These are phyloP conservation scores for Stephanodiscus triporus DNA, from an alignment of 108 stramenopile species.

Conservation along the genomic window DNA sequence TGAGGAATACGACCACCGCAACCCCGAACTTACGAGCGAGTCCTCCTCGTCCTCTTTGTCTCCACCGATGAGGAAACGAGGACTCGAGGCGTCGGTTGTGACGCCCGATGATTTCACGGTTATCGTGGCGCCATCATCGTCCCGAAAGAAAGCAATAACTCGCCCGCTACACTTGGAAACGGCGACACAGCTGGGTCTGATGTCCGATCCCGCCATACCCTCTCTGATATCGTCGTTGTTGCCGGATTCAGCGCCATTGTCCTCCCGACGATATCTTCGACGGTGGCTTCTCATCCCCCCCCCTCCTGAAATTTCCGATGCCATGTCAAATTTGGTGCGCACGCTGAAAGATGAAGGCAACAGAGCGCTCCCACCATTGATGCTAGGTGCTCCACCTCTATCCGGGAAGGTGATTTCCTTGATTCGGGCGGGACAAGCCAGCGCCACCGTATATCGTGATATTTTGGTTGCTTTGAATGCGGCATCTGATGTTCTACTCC, in stretches of 20 bases:
- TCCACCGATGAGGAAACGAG: slow-evolving; percentile 16
- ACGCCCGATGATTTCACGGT: slow-evolving; percentile 37
- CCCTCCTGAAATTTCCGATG: slow-evolving; percentile 67
- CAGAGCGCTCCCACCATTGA: slow-evolving; percentile 23
- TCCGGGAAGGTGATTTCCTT: slow-evolving; percentile 73
- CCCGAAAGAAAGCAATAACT: slow-evolving; percentile 26
- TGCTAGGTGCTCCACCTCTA: slow-evolving; percentile 54
- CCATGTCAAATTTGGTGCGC: slow-evolving; percentile 65
- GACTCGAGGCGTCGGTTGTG: slow-evolving; percentile 7
- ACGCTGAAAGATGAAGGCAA: slow-evolving; percentile 48
- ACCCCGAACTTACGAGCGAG: neutral
- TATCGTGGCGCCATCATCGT: slow-evolving; percentile 21
- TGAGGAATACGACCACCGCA: slow-evolving; percentile 25
- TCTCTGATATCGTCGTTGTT: slow-evolving; percentile 59
- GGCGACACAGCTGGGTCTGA: slow-evolving; percentile 77
- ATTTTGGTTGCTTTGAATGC: slow-evolving; percentile 64
- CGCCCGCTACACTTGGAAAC: slow-evolving; percentile 59
- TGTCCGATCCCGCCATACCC: slow-evolving; percentile 72
- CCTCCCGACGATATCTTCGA: slow-evolving; percentile 64
- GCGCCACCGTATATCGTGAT: slow-evolving; percentile 75
- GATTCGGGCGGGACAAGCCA: slow-evolving; percentile 84
- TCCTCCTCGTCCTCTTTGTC: slow-evolving; percentile 12
- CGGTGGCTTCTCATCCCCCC: slow-evolving; percentile 79
- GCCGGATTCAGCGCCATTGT: slow-evolving; percentile 67
- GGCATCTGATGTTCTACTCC: slow-evolving; percentile 39